Evolutionary conservation across 768 basidiomycete genomes (phyloP), one percentile per base, ranked within the genome.

Genomic region (Dioszegia aurantiaca): DNA sequence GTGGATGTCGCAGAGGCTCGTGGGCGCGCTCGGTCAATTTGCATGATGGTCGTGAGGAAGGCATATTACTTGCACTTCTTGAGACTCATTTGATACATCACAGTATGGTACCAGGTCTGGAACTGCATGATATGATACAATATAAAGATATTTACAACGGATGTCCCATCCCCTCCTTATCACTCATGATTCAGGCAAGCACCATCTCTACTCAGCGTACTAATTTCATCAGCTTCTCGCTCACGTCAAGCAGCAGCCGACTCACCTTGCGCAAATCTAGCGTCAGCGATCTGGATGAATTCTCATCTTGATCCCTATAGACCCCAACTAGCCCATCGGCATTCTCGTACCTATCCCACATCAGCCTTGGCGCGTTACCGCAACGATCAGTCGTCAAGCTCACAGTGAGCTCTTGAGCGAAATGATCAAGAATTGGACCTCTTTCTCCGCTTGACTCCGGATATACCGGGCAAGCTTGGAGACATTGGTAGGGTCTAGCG

Each of bases 401-500:
- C 47, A 77, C 61, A 98, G 77, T 0, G 91, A 90, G 41, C 87
- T 88, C 77, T 98, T 98, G 75, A 98, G 81, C 74, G 90, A 92
- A 80, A 99, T 99, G 56, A 98, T 93, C 58, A 99, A 85, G 76
- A 97, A 98, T 75, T 97, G 93, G 82, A 97, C 94, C 1, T 80
- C 76, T 43, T 86, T 83, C 0, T 89, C 89, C 2, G 91, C 86
- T 63, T 93, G 90, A 12, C 82, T 78, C 2, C 88, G 84, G 64
- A 95, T 92, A 72, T 97, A 99, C 63, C 88, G 87, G 12, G 94
- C 94, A 31, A 98, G 85, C 74, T 92, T 90, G 36, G 90, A 89
- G 2, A 97, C 94, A 64, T 99, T 98, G n/a, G 92, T 95, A 74
- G 97, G 94, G 79, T 98, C 94, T 39, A 98, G 81, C 0, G 95